Evolutionary conservation across 2,329 filamentous ascomycete genomes (phyloP), one percentile per base, ranked within the genome.

Genomic region (Parastagonospora avenae): DNA sequence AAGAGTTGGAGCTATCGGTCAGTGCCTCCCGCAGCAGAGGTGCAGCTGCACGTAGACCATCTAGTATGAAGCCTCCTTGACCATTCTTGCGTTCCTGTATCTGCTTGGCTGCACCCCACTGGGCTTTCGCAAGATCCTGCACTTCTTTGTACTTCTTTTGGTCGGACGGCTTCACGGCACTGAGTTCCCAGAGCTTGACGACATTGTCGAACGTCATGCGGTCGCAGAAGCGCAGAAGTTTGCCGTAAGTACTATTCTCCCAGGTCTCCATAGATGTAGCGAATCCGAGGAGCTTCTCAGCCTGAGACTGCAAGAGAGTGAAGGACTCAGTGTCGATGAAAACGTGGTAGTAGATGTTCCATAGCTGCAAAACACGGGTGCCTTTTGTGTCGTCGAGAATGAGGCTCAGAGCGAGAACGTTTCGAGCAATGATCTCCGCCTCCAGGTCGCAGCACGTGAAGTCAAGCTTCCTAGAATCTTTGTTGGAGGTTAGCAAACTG

Each of bases 371-470:
- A 1, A 53, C 43, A 10, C 61, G 51, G 24, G 65, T 35, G 16
- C 55, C 56, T 0, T 68, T 50, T 6, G 64, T 50, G 27, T 72
- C 60, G n/a, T 82, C 80, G 6, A 81, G 42, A 33, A 86, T 65
- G 2, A 85, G 64, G 0, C 79, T 79, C 29, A 84, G 71, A 0
- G 85, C 66, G 2, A 86, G 54, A 28, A 81, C 63, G 61, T 87
- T 86, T 2, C 84, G 78, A 27, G 82, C 84, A 42, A 84, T 71
- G 43, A 83, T 73, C 14, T 75, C 76, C 10, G 77, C 67, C 8
- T 83, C 74, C 38, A 74, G 56, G 62, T 86, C 83, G 62, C 83
- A 85, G 48, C 78, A 83, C 1, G 84, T 86, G 37, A 86, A 47
- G 44, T 62, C 56, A n/a, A 60, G 33, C 15, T 47, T 52, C 24